Evolutionary conservation across 345 rosid genomes (phyloP).

Genomic region (Excoecaria agallocha): DNA sequence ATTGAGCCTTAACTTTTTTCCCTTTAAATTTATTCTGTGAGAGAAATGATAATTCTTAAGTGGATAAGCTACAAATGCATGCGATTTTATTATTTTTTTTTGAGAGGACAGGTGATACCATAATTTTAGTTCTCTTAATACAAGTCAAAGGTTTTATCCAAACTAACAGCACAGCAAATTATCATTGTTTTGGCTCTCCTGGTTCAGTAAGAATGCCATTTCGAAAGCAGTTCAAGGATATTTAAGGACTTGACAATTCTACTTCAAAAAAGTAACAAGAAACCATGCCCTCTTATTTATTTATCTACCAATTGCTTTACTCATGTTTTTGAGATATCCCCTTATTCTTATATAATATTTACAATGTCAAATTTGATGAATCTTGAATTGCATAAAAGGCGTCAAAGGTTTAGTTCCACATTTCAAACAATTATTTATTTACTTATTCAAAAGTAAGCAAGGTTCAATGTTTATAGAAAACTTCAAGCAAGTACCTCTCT

Average conservation of each 20-base stretch:
- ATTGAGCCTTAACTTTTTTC: background rate
- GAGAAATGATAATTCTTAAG: background rate
- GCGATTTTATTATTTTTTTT: background rate
- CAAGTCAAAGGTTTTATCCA: background rate
- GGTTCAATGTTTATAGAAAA: background rate
- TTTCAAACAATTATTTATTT: background rate
- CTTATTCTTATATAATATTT: background rate
- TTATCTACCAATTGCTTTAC: background rate
- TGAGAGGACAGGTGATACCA: too few species aligned
- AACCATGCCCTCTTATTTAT: too few species aligned
- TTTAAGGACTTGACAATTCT: background rate
- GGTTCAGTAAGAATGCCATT: background rate
- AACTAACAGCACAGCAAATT: background rate
- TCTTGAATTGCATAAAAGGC: background rate
- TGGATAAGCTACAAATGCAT: background rate
- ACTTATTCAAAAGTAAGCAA: background rate
- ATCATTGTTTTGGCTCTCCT: background rate
- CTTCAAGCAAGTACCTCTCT: background rate
- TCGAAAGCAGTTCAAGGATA: background rate
- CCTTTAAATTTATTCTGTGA: background rate
- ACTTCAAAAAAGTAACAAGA: background rate
- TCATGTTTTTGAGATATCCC: background rate
- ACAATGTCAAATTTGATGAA: background rate
- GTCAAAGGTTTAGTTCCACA: background rate
- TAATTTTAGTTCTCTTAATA: background rate